Evolutionary conservation across 768 basidiomycete species (phyloP).

Genomic region (Lactarius akahatsu): DNA sequence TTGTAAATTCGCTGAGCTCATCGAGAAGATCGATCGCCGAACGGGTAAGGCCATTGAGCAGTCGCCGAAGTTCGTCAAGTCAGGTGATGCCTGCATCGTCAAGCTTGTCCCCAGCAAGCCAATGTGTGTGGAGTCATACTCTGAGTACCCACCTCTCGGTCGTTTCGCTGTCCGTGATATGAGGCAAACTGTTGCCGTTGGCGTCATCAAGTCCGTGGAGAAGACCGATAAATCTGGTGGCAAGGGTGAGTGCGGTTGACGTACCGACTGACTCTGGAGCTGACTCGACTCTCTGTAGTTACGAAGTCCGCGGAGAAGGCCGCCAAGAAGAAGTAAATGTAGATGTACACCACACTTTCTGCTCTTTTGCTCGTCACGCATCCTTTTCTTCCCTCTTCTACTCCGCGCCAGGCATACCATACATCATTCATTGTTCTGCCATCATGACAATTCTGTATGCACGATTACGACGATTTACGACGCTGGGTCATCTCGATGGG

Average conservation of each 20-base stretch:
- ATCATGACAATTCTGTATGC: slow-evolving; percentile 38
- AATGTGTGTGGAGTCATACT: slow-evolving; percentile 92
- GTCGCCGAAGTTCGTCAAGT: slow-evolving; percentile 97
- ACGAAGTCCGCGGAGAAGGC: slow-evolving; percentile 98
- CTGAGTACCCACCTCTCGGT: slow-evolving; percentile 98
- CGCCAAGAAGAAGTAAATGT: slow-evolving; percentile 88
- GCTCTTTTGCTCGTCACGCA: slow-evolving; percentile 42
- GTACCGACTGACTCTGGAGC: slow-evolving; percentile 14
- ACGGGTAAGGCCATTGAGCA: slow-evolving; percentile 91
- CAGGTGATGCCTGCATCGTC: slow-evolving; percentile 98
- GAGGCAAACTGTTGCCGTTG: slow-evolving; percentile 98
- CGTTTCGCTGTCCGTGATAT: slow-evolving; percentile 99
- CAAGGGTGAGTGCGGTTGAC: slow-evolving; percentile 57
- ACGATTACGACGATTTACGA: slow-evolving; percentile 35
- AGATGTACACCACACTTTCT: slow-evolving; percentile 57
- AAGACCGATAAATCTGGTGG: slow-evolving; percentile 89
- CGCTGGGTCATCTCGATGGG: slow-evolving; percentile 31
- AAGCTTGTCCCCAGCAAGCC: slow-evolving; percentile 97
- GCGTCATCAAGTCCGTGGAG: slow-evolving; percentile 97
- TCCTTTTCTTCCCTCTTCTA: slow-evolving; percentile 44
- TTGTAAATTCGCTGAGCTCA: slow-evolving; percentile 97
- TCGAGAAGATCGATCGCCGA: slow-evolving; percentile 99
- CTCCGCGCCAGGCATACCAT: slow-evolving; percentile 34
- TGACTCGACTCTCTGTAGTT: slow-evolving; percentile 45
- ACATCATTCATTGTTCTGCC: slow-evolving; percentile 36